Evolutionary conservation across 345 rosid species (phyloP).

Genomic region (Eucalyptus decipiens): DNA sequence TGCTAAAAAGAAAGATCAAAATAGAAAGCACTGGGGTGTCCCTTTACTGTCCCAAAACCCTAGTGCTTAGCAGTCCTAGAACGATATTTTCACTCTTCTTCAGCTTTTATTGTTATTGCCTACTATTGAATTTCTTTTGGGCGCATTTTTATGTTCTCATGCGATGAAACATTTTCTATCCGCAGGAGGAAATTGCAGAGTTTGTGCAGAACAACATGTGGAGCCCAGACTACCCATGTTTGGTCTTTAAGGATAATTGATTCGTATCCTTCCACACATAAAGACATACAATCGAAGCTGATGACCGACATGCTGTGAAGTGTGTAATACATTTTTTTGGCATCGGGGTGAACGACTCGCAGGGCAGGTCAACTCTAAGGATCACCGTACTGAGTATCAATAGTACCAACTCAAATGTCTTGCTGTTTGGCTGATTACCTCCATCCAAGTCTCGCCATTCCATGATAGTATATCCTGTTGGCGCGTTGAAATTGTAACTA

Average conservation of each 20-base stretch:
- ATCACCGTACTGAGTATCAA: neutral
- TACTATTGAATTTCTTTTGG: neutral
- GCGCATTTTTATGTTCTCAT: neutral
- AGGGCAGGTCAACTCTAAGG: neutral
- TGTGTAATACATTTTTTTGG: neutral
- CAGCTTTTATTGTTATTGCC: neutral
- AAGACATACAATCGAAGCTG: neutral
- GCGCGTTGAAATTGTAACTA: neutral
- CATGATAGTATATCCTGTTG: neutral
- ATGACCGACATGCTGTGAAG: neutral
- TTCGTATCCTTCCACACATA: neutral
- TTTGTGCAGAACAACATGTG: slow-evolving; percentile 84
- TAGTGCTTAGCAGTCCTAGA: neutral
- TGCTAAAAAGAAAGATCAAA: neutral
- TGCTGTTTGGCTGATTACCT: neutral
- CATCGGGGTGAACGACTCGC: neutral
- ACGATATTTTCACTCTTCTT: neutral
- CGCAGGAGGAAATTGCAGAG: slow-evolving; percentile 60
- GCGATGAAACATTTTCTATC: neutral
- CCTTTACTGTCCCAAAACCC: neutral
- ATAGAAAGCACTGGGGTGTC: neutral
- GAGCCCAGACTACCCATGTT: slow-evolving; percentile 76
- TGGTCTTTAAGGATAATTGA: slow-evolving; percentile 56
- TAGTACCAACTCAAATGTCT: neutral
- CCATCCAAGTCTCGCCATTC: neutral